phyloP scores from a whole-genome alignment of 2,329 filamentous ascomycete species.

The Epichloe gansuensis region DNA sequence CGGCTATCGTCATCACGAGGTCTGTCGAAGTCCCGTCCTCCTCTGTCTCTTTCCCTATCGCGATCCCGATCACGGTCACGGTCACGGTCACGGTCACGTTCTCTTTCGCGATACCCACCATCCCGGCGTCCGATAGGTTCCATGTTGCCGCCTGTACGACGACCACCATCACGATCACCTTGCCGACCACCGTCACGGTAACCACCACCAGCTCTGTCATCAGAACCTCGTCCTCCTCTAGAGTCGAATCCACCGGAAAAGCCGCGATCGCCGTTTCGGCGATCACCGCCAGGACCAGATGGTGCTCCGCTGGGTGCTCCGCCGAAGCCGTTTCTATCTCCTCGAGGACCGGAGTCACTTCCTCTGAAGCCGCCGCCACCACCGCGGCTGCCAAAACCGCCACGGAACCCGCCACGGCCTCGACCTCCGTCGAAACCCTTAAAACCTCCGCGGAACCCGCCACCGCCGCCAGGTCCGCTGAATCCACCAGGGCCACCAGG shows the following conservation, averaged over 20 bases:
- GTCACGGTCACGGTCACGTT: constrained; percentile 46
- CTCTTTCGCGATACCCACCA: constrained; percentile 36
- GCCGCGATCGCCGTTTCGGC: constrained; percentile 27
- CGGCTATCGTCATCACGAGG: constrained; percentile 45
- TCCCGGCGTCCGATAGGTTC: constrained; percentile 65
- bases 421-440: constrained; percentile 34
- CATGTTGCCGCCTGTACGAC: constrained; percentile 63
- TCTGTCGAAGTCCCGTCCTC: constrained; percentile 32
- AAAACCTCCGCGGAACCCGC: constrained; percentile 31
- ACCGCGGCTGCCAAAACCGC: constrained; percentile 35
- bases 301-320: constrained; percentile 43
- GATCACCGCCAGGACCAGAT: constrained; percentile 42
- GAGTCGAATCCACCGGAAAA: constrained; percentile 39
- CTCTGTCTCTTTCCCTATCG: constrained; percentile 17
- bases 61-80: constrained; percentile 30
- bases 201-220: constrained; percentile 39
- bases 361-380: constrained; percentile 41
- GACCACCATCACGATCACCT: constrained; percentile 20
- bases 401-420: constrained; percentile 27
- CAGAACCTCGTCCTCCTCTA: constrained; percentile 42
- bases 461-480: constrained; percentile 40
- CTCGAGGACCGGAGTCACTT: constrained; percentile 23
- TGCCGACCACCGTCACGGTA: constrained; percentile 29
- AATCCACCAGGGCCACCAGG: constrained; percentile 50
- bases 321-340: constrained; percentile 32